These are phyloP conservation scores for Setaria italica DNA, from an alignment of 202 grass and related monocot genomes.

Conservation along the genomic window DNA sequence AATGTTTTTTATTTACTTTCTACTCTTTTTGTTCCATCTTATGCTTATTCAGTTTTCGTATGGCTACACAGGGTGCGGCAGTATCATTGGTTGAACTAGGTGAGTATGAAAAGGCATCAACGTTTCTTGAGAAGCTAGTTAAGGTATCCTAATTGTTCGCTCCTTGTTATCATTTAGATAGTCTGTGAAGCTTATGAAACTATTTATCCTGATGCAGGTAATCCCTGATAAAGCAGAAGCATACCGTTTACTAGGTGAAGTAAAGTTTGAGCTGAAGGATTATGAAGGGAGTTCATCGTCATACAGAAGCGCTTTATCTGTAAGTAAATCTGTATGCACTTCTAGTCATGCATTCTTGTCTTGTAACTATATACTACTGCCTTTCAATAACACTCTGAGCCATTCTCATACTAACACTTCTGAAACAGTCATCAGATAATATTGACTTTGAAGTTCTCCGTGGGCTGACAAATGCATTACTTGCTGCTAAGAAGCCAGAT, in stretches of 20 bases:
- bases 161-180: constrained; percentile 3
- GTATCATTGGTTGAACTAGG: constrained; percentile 88
- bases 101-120: constrained; percentile 82
- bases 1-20: constrained; percentile 1
- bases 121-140: constrained; percentile 77
- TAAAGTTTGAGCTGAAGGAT: constrained; percentile 94
- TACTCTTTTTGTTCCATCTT: constrained; percentile 12
- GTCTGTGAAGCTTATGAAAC: constrained; percentile 30
- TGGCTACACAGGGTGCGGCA: constrained; percentile 67
- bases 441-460: constrained; percentile 92
- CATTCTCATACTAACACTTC: constrained; percentile 38
- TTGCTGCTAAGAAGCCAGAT: constrained; percentile 86
- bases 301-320: constrained; percentile 73
- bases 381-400: constrained; percentile 25
- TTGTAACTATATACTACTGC: background rate
- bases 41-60: constrained; percentile 33
- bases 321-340: constrained; percentile 45
- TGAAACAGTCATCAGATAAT: constrained; percentile 67
- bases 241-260: constrained; percentile 87
- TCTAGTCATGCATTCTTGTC: constrained; percentile 20
- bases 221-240: constrained; percentile 82
- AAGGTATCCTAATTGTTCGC: constrained; percentile 54
- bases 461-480: constrained; percentile 89
- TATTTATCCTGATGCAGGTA: constrained; percentile 60
- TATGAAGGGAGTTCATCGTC: constrained; percentile 85